Percentiles rank a stretch among this genome's conserved stretches.
Conservation (phyloP, 2,329 filamentous ascomycete genomes). For the Neonectria neomacrospora region DNA sequence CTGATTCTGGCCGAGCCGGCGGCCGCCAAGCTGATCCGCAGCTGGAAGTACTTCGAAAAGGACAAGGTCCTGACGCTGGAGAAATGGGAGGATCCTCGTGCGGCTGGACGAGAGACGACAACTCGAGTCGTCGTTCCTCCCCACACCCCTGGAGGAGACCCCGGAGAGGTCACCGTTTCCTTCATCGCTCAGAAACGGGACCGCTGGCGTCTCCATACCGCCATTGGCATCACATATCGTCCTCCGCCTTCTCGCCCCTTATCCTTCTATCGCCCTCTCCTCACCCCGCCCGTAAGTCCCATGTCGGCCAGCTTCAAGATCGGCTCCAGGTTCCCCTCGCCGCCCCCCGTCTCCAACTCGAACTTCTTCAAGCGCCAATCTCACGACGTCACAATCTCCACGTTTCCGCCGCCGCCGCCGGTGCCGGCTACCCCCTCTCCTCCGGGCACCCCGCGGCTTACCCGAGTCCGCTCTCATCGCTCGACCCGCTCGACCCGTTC, state of each 20-base stretch:
- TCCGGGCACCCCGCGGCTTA: constrained; percentile 47
- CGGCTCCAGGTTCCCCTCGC: constrained; percentile 21
- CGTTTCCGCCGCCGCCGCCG: constrained; percentile 1
- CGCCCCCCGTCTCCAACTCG: constrained; percentile 20
- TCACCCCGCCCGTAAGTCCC: constrained; percentile 33
- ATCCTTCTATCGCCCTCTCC: constrained; percentile 31
- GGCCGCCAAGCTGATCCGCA: constrained; percentile 71
- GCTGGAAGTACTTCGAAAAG: constrained; percentile 75
- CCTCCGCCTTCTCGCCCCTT: constrained; percentile 57
- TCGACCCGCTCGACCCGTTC: constrained; percentile 51
- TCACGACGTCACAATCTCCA: constrained; percentile 6
- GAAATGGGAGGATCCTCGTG: constrained; percentile 57
- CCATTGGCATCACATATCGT: constrained; percentile 77
- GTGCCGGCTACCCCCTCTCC: constrained; percentile 49
- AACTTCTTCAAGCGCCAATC: constrained; percentile 13
- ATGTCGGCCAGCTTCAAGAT: constrained; percentile 10
- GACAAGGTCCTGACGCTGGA: constrained; percentile 58
- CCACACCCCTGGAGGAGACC: constrained; percentile 60
- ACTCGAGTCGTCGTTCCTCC: constrained; percentile 65
- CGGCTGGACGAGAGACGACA: constrained; percentile 48
- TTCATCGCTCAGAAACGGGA: constrained; percentile 72
- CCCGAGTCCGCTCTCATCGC: constrained; percentile 14
- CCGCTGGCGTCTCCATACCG: constrained; percentile 70
- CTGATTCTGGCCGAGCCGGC: constrained; percentile 73
- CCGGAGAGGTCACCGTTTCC: constrained; percentile 77